A percentile compares a stretch with the other conserved stretches of the same genome.
Evolutionary conservation across 495 filamentous ascomycete genomes (phyloP).

Genomic region (Xylaria telfairii): DNA sequence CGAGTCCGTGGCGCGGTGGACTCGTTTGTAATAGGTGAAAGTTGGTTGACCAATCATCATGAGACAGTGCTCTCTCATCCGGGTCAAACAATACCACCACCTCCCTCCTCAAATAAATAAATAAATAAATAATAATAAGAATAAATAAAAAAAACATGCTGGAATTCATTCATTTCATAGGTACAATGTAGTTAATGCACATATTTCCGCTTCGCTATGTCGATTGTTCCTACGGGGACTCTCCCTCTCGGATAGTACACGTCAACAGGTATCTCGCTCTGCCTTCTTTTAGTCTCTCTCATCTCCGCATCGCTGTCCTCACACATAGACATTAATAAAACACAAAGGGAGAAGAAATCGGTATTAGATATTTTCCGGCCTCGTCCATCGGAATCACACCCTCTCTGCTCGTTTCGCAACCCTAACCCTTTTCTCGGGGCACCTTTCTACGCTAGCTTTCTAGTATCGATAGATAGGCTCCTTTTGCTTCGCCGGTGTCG

Average conservation of each 20-base stretch:
- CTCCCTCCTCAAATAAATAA: too few relatives aligned
- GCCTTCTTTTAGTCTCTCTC: neutral
- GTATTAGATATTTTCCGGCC: conserved; percentile 7
- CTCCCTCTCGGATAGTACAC: neutral
- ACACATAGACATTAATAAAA: conserved; percentile 13
- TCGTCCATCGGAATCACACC: neutral
- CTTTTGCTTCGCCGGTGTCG: conserved; percentile 36
- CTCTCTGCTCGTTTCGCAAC: neutral
- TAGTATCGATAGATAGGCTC: conserved; percentile 49
- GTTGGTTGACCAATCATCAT: neutral
- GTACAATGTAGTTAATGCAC: neutral
- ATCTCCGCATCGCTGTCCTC: conserved; percentile 8
- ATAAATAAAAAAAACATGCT: neutral
- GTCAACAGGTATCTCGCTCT: neutral
- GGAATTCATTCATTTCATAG: neutral
- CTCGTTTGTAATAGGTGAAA: too few relatives aligned
- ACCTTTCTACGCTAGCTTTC: neutral
- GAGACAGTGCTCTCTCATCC: neutral
- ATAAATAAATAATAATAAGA: too few relatives aligned
- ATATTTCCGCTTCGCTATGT: neutral
- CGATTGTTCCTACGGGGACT: neutral
- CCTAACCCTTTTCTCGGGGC: neutral
- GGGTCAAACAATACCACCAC: neutral
- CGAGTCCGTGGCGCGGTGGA: neutral
- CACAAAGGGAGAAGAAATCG: conserved; percentile 1